Percentiles rank a stretch among this genome's conserved stretches.
Evolutionary conservation across 2,329 filamentous ascomycete species (phyloP).

Genomic region (Ophiostoma tasmaniense): DNA sequence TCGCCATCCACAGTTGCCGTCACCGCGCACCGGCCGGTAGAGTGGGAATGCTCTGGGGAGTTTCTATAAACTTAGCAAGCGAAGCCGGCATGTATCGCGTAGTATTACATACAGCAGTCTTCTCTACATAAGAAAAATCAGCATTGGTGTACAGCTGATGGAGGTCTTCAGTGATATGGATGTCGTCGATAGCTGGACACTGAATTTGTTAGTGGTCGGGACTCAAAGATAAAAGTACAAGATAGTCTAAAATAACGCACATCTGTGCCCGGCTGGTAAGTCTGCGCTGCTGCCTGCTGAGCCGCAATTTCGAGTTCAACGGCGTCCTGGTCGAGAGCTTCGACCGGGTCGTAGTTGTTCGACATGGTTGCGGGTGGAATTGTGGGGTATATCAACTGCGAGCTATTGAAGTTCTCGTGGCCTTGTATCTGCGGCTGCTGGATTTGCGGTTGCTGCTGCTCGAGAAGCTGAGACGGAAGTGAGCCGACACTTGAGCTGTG

Average conservation of each 20-base stretch:
- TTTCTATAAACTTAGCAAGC: conserved; percentile 41
- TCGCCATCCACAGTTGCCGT: conserved; percentile 97
- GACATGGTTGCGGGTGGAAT: not conserved
- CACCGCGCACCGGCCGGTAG: conserved; percentile 79
- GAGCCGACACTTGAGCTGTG: not conserved
- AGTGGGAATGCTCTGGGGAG: conserved; percentile 77
- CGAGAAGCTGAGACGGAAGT: not conserved
- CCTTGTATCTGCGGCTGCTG: not conserved
- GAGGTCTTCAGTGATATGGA: conserved; percentile 67
- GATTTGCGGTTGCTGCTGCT: not conserved
- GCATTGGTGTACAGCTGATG: conserved; percentile 81
- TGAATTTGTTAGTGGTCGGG: conserved; percentile 31
- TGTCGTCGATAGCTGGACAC: conserved; percentile 76
- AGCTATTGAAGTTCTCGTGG: not conserved
- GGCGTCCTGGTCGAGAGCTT: conserved; percentile 13
- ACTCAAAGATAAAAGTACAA: conserved; percentile 22
- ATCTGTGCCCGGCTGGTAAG: conserved; percentile 43
- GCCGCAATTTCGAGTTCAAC: conserved; percentile 40
- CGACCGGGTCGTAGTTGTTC: not conserved
- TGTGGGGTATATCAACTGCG: not conserved
- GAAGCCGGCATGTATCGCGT: not conserved
- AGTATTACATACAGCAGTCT: conserved; percentile 64
- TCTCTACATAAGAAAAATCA: conserved; percentile 74
- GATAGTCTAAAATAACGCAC: conserved; percentile 26
- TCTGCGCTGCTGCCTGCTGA: conserved; percentile 52